Base-by-base conservation (phyloP, 1,139 yeast genomes). In the Sugiyamaella pinicola region DNA sequence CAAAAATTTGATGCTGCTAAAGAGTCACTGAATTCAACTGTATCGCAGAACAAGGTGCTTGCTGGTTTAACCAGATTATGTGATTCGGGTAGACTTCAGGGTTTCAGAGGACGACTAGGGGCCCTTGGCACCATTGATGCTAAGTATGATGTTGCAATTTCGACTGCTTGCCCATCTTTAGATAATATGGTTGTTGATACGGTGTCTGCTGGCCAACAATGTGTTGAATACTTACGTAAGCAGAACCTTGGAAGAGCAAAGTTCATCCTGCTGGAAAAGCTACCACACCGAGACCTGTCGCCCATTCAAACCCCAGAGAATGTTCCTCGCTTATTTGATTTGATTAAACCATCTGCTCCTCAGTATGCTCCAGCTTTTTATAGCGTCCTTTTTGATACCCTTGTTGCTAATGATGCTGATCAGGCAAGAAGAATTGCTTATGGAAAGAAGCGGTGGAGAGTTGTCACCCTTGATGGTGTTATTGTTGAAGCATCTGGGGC, bases 401-500 rank as follows among this genome's bases (percentile, higher is more conserved):
- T 93, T 46, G 98, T 93, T 2, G 96, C 96, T 0, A 73, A 80
- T 1, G 82, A 87, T 64, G 75, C 91, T 56, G 79, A 78, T 39
- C 91, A 87, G 63, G 99, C 99, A 0, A 85, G 89, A 59, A 73
- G 79, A 41, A 95, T 93, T 37, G 98, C 99, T 0, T 93, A 86
- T 72, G 96, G 97, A 1, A 73, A 77, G 2, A 81, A 77, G 58
- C 75, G 96, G 57, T 88, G 83, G 78, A 80, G 96, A 64, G 98
- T 91, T 10, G 99, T 95, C 0, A 89, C 99, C 0, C 70, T 90
- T 13, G 96, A 88, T 69, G 99, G 99, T 28, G 87, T 89, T 62
- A 75, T 93, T 31, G 93, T 95, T 54, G 98, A 91, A 65, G 83
- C 86, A n/a, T 87, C 96, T 1, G 99, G 99, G 70, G 87, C 98